phyloP scores from a whole-genome alignment of 1,284 basidiomycete genomes.

The Cerioporus squamosus region DNA sequence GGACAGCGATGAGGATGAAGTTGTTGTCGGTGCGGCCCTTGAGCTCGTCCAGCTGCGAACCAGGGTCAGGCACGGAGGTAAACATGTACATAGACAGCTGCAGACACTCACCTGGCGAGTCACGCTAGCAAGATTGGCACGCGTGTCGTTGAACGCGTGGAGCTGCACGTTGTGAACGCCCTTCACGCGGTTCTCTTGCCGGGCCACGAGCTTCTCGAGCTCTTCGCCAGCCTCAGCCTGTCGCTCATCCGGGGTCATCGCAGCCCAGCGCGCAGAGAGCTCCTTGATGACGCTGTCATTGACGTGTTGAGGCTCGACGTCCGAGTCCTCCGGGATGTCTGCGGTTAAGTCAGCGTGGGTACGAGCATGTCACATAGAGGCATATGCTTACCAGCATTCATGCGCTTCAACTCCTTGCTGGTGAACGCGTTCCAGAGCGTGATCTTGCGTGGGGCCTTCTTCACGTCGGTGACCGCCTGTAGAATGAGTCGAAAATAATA shows the following conservation, averaged over 20 bases:
- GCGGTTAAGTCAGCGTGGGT: too few relatives aligned
- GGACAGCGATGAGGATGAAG: constrained; percentile 10
- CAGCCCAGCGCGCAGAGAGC: constrained; percentile 1
- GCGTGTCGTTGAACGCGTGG: constrained; percentile 14
- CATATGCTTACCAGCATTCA: background rate
- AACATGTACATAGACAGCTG: too few relatives aligned
- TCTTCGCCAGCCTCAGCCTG: background rate
- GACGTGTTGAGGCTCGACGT: background rate
- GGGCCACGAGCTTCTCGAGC: constrained; percentile 2
- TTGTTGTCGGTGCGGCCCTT: constrained; percentile 20
- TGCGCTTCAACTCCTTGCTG: background rate
- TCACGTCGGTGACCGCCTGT: background rate
- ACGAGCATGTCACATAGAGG: too few relatives aligned
- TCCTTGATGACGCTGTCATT: background rate
- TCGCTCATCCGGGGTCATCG: constrained; percentile 5
- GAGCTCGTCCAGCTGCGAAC: background rate
- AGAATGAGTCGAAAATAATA: constrained; percentile 9
- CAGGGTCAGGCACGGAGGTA: too few relatives aligned
- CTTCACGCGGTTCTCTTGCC: background rate
- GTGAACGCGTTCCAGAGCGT: constrained; percentile 6
- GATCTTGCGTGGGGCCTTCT: background rate
- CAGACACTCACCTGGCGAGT: background rate
- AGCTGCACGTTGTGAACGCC: constrained; percentile 5
- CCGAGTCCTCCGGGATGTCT: background rate
- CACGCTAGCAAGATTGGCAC: background rate